These are phyloP conservation scores for Exophiala spinifera DNA, from an alignment of 2,329 filamentous ascomycete genomes.

Conservation along the genomic window DNA sequence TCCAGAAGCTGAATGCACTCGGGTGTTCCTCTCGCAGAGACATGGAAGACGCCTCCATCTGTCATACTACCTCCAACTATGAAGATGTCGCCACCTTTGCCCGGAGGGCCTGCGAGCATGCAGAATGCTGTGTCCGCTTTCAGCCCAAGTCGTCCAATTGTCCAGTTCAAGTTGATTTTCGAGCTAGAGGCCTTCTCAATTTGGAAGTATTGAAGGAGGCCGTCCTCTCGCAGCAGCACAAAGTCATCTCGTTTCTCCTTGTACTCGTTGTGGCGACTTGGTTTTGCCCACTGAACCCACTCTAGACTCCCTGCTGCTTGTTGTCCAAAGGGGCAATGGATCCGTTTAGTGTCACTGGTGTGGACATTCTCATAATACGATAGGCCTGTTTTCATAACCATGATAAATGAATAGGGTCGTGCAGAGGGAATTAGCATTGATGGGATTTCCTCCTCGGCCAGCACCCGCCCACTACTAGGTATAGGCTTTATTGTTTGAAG, in stretches of 20 bases:
- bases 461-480: slow-evolving; percentile 32
- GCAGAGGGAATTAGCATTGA: slow-evolving; percentile 69
- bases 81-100: slow-evolving; percentile 69
- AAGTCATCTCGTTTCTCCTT: slow-evolving; percentile 69
- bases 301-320: slow-evolving; percentile 33
- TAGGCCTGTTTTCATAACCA: slow-evolving; percentile 61
- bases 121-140: slow-evolving; percentile 81
- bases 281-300: slow-evolving; percentile 83
- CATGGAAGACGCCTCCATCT: slow-evolving; percentile 71
- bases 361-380: slow-evolving; percentile 45
- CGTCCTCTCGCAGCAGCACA: slow-evolving; percentile 86
- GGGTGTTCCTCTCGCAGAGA: slow-evolving; percentile 56
- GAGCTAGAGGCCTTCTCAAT: slow-evolving; percentile 51
- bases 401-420: slow-evolving; percentile 66
- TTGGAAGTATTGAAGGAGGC: slow-evolving; percentile 70
- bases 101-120: slow-evolving; percentile 45
- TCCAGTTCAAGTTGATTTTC: slow-evolving; percentile 52
- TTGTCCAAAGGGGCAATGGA: slow-evolving; percentile 23
- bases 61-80: slow-evolving; percentile 76
- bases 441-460: slow-evolving; percentile 53
- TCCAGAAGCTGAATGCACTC: slow-evolving; percentile 60
- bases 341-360: slow-evolving; percentile 20
- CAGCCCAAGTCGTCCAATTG: slow-evolving; percentile 55
- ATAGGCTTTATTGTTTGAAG: slow-evolving; percentile 24
- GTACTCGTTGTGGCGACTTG: slow-evolving; percentile 63